A percentile compares a stretch with the other conserved stretches of the same genome.
Evolutionary conservation across 2,329 filamentous ascomycete genomes (phyloP).

Genomic region (Colletotrichum sp.): DNA sequence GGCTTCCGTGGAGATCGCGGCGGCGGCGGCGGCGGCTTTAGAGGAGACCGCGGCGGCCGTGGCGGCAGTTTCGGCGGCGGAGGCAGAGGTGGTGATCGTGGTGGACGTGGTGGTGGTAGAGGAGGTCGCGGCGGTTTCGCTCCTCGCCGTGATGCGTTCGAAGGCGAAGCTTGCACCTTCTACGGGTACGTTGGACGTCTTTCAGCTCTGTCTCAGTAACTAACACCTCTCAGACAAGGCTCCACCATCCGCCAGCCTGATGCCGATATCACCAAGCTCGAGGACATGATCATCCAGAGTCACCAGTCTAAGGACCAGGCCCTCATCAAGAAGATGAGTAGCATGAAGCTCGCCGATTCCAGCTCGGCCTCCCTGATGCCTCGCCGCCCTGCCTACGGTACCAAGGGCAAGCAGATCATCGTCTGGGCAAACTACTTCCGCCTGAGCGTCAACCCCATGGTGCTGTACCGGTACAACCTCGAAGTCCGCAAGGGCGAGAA

Average conservation of each 20-base stretch:
- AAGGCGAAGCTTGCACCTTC: conserved; percentile 14
- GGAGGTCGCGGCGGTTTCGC: conserved; percentile 23
- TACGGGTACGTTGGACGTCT: conserved; percentile 8
- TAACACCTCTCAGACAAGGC: conserved; percentile 3
- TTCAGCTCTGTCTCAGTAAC: neutral
- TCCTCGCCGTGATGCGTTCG: conserved; percentile 15
- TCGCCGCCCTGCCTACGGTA: conserved; percentile 57
- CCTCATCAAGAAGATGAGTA: conserved; percentile 41
- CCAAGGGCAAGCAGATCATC: conserved; percentile 41
- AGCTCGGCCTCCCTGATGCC: conserved; percentile 28
- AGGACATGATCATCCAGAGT: conserved; percentile 41
- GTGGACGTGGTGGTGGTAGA: conserved; percentile 1
- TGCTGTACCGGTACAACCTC: conserved; percentile 52
- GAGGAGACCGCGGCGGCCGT: conserved; percentile 17
- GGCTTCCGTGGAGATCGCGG: conserved; percentile 20
- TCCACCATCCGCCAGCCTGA: conserved; percentile 27
- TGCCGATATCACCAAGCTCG: conserved; percentile 36
- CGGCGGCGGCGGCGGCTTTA: conserved; percentile 14
- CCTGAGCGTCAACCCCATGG: conserved; percentile 40
- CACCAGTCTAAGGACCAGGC: conserved; percentile 31
- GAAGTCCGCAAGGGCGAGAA: conserved; percentile 31
- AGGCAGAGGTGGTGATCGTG: conserved; percentile 12
- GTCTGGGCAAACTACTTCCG: conserved; percentile 63
- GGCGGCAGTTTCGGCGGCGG: conserved; percentile 24
- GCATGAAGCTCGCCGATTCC: conserved; percentile 31